Conservation (phyloP, 257 asterid genomes). For the Catharanthus roseus region DNA sequence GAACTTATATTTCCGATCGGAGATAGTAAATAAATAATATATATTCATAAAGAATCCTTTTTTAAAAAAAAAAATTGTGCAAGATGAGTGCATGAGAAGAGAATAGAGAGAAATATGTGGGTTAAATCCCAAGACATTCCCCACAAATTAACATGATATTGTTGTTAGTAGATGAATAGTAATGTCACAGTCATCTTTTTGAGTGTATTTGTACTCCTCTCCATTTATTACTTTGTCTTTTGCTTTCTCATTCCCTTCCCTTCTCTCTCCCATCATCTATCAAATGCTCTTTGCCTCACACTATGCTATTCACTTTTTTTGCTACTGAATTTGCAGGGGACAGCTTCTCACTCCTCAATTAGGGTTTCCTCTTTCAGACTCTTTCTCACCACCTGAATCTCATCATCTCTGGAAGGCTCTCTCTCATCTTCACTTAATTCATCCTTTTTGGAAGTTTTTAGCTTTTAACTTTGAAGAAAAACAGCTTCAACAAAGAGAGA, state of each 20-base stretch:
- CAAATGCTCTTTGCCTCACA: constrained; percentile 37
- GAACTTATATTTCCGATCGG: too few relatives aligned
- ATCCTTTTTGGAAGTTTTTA: not conserved
- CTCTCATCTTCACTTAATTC: constrained; percentile 16
- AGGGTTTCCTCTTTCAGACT: constrained; percentile 29
- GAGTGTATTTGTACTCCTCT: constrained; percentile 57
- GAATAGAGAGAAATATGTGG: constrained; percentile 20
- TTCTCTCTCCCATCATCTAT: constrained; percentile 61
- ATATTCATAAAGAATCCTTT: too few relatives aligned
- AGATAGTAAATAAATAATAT: too few relatives aligned
- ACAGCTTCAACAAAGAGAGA: constrained; percentile 11
- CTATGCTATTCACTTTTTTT: constrained; percentile 18
- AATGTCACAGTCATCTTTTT: constrained; percentile 60
- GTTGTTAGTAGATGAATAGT: constrained; percentile 42
- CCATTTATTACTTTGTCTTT: constrained; percentile 67
- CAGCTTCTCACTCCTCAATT: constrained; percentile 24
- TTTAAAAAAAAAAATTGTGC: too few relatives aligned
- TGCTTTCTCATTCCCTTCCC: constrained; percentile 52
- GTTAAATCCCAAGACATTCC: constrained; percentile 23
- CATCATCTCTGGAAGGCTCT: too few relatives aligned
- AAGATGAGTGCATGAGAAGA: constrained; percentile 37
- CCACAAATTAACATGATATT: constrained; percentile 39
- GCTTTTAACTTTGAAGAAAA: constrained; percentile 24
- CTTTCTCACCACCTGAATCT: not conserved
- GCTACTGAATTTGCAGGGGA: constrained; percentile 28